phyloP scores from a whole-genome alignment of 2,329 filamentous ascomycete genomes.

The Fusarium sambucinum region DNA sequence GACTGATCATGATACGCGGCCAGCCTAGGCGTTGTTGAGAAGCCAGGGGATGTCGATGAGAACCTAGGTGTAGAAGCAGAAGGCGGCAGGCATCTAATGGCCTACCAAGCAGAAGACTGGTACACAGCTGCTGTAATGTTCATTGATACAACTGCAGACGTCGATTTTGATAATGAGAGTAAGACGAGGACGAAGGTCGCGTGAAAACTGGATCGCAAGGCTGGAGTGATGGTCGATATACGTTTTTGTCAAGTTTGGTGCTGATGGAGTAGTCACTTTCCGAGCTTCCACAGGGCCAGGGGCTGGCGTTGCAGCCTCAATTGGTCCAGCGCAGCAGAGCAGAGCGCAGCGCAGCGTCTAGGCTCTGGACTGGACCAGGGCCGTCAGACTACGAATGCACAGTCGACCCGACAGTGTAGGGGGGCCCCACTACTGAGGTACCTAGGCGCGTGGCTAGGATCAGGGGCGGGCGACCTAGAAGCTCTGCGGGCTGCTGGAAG shows the following conservation, averaged over 20 bases:
- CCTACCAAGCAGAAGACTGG: slow-evolving; percentile 47
- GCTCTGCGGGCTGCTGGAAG: slow-evolving; percentile 24
- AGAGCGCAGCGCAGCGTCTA: slow-evolving; percentile 7
- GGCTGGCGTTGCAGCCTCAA: slow-evolving; percentile 42
- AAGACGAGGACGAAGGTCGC: slow-evolving; percentile 19
- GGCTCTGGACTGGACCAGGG: neutral
- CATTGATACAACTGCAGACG: slow-evolving; percentile 41
- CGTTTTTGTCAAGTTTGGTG: slow-evolving; percentile 30
- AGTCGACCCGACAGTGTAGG: slow-evolving; percentile 31
- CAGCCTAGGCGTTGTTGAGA: slow-evolving; percentile 42
- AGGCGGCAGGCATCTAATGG: slow-evolving; percentile 42
- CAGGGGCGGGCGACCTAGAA: slow-evolving; percentile 34
- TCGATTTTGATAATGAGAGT: slow-evolving; percentile 20
- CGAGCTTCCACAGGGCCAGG: slow-evolving; percentile 42
- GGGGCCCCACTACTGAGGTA: slow-evolving; percentile 23
- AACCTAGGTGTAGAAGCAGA: slow-evolving; percentile 30
- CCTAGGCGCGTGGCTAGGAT: slow-evolving; percentile 41
- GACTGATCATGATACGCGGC: slow-evolving; percentile 56
- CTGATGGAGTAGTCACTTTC: slow-evolving; percentile 30
- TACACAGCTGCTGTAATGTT: slow-evolving; percentile 34
- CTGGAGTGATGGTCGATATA: slow-evolving; percentile 29
- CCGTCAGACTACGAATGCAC: slow-evolving; percentile 39
- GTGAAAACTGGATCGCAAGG: slow-evolving; percentile 23
- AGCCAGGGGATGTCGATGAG: slow-evolving; percentile 33
- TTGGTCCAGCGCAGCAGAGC: slow-evolving; percentile 33